These are phyloP conservation scores for Venturia carpophila DNA, from an alignment of 2,329 filamentous ascomycete genomes.

Conservation along the genomic window DNA sequence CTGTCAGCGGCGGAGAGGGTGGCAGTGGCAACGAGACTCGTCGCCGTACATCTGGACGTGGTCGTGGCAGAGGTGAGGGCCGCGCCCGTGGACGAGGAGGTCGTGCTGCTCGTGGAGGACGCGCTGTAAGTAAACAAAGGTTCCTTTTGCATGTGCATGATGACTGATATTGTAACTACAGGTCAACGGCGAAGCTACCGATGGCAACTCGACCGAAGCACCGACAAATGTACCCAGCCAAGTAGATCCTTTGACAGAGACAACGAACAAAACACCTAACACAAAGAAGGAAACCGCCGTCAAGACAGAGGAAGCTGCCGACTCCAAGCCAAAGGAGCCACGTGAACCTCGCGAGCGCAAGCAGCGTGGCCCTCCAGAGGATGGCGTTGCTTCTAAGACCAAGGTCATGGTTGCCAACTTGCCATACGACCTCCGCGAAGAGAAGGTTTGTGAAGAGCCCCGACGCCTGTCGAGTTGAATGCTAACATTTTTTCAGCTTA, in stretches of 20 bases:
- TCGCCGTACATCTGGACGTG: slow-evolving; percentile 48
- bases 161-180: slow-evolving; percentile 21
- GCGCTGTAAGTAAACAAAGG: slow-evolving; percentile 51
- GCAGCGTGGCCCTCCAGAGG: slow-evolving; percentile 92
- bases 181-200: slow-evolving; percentile 40
- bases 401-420: slow-evolving; percentile 99
- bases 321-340: slow-evolving; percentile 39
- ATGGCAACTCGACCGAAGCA: slow-evolving; percentile 36
- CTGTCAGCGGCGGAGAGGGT: slow-evolving; percentile 67
- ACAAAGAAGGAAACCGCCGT: slow-evolving; percentile 43
- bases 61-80: slow-evolving; percentile 50
- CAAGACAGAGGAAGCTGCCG: slow-evolving; percentile 34
- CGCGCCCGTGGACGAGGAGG: slow-evolving; percentile 55
- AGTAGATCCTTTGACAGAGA: slow-evolving; percentile 42
- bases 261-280: slow-evolving; percentile 48
- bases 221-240: slow-evolving; percentile 46
- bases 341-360: slow-evolving; percentile 50
- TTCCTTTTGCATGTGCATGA: slow-evolving; percentile 35
- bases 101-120: slow-evolving; percentile 55
- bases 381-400: slow-evolving; percentile 96
- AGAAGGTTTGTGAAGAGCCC: slow-evolving; percentile 59
- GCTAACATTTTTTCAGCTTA: slow-evolving; percentile 56
- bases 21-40: slow-evolving; percentile 56
- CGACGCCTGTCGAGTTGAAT: not conserved
- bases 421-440: slow-evolving; percentile 94